phyloP scores from a whole-genome alignment of 768 basidiomycete species.

The Obba rivulosa region DNA sequence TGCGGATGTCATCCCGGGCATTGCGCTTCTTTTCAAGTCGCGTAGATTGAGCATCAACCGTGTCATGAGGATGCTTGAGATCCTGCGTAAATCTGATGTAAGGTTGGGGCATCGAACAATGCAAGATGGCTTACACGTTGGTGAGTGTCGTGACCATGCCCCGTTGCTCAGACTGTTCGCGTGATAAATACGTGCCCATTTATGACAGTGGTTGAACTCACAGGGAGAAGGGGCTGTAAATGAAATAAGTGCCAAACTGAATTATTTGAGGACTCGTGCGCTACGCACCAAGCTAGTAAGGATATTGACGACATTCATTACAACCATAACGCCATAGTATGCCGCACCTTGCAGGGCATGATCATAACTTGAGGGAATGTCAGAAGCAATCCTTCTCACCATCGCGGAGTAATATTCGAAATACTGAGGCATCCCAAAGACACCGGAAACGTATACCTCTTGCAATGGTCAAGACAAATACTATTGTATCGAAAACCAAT shows the following conservation, averaged over 20 bases:
- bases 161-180: slow-evolving; percentile 1
- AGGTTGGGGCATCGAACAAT: too few relatives aligned
- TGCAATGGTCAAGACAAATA: slow-evolving; percentile 4
- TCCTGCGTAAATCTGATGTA: background rate
- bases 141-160: slow-evolving; percentile 7
- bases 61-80: background rate
- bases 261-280: background rate
- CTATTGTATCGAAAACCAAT: slow-evolving; percentile 5
- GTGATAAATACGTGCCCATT: too few relatives aligned
- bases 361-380: too few relatives aligned
- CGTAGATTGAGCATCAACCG: background rate
- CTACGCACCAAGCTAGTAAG: background rate
- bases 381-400: background rate
- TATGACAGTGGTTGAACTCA: background rate
- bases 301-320: background rate
- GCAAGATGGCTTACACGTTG: slow-evolving; percentile 1
- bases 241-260: too few relatives aligned
- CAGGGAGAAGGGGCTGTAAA: too few relatives aligned
- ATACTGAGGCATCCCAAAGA: slow-evolving; percentile 1
- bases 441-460: background rate
- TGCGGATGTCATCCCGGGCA: too few relatives aligned
- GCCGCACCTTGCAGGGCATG: too few relatives aligned
- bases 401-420: slow-evolving; percentile 5
- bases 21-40: background rate
- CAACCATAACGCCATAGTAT: slow-evolving; percentile 2